phyloP scores from a whole-genome alignment of 2,329 filamentous ascomycete species.

The Aspergillus sergii region DNA sequence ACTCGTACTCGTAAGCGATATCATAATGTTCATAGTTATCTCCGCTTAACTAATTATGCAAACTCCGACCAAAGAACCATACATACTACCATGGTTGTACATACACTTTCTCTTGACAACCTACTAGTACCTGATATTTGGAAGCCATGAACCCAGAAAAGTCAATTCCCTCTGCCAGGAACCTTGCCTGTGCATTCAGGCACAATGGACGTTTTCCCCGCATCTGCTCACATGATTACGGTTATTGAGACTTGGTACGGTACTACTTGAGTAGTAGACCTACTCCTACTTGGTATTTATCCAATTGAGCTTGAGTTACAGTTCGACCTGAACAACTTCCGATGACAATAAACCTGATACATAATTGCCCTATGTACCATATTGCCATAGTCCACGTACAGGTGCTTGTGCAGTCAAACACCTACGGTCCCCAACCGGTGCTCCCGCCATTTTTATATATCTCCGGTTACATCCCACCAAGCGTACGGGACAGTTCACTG shows the following conservation, averaged over 20 bases:
- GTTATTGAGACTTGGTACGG: background rate
- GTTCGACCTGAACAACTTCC: background rate
- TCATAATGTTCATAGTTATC: background rate
- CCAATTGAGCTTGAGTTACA: background rate
- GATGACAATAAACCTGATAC: background rate
- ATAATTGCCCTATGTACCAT: background rate
- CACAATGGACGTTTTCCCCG: background rate
- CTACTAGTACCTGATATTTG: background rate
- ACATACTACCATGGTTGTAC: background rate
- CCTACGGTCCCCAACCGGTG: background rate
- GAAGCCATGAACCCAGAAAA: background rate
- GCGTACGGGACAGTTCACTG: background rate
- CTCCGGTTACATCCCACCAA: background rate
- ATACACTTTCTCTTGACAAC: background rate
- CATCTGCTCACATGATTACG: background rate
- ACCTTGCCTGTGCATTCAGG: background rate
- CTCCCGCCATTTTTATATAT: background rate
- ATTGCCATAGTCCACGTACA: background rate
- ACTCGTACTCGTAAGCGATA: background rate
- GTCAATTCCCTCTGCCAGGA: background rate
- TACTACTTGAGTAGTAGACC: background rate
- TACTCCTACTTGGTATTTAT: background rate
- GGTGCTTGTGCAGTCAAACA: background rate
- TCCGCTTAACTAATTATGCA: background rate
- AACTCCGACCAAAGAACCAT: background rate